phyloP scores from a whole-genome alignment of 768 basidiomycete genomes.

The Chlorophyllum brunneum region DNA sequence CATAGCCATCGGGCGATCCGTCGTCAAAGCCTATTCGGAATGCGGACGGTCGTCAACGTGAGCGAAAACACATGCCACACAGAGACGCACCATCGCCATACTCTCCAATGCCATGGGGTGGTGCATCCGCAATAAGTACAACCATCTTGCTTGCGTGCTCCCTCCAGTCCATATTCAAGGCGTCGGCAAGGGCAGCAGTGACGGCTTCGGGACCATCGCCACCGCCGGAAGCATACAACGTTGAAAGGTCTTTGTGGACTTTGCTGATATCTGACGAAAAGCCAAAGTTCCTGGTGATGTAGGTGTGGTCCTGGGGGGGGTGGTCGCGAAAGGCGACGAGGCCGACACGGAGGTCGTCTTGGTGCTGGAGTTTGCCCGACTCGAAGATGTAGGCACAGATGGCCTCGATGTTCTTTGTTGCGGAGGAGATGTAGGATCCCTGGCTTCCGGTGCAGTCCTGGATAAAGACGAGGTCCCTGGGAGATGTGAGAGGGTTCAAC shows the following conservation, averaged over 20 bases:
- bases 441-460: constrained; percentile 95
- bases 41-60: neutral
- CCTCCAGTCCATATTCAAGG: constrained; percentile 89
- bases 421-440: constrained; percentile 87
- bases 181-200: constrained; percentile 87
- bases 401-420: constrained; percentile 93
- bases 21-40: constrained; percentile 73
- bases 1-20: constrained; percentile 91
- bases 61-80: constrained; percentile 9
- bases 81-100: constrained; percentile 83
- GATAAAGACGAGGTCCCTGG: constrained; percentile 89
- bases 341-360: constrained; percentile 88
- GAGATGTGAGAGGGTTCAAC: constrained; percentile 17
- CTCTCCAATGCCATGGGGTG: constrained; percentile 96
- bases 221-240: constrained; percentile 84
- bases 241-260: constrained; percentile 80
- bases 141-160: constrained; percentile 89
- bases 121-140: constrained; percentile 95
- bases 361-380: constrained; percentile 83
- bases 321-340: constrained; percentile 95
- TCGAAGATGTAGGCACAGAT: constrained; percentile 95
- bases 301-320: constrained; percentile 96
- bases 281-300: constrained; percentile 89
- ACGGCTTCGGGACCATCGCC: constrained; percentile 97
- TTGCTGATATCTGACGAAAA: constrained; percentile 90